Evolutionary conservation across 441 rosid species (phyloP).

Genomic region (Macaranga tanarius): DNA sequence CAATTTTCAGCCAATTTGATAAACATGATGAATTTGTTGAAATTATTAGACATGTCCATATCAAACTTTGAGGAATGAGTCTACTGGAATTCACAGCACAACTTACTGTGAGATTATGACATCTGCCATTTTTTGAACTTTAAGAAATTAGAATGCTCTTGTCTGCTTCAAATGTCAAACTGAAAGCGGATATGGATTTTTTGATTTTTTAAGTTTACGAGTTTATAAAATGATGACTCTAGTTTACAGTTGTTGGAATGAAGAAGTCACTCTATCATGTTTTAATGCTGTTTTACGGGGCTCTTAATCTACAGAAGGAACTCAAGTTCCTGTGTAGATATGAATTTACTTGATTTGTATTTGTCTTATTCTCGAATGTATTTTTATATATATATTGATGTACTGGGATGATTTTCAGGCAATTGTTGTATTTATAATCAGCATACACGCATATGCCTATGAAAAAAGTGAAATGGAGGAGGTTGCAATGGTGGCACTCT

Average conservation of each 20-base stretch:
- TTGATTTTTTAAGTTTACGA: background rate
- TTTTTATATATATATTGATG: constrained; percentile 16
- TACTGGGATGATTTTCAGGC: constrained; percentile 57
- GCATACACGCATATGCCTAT: constrained; percentile 74
- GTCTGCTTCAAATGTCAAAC: background rate
- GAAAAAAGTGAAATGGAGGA: constrained; percentile 98
- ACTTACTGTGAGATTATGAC: no score
- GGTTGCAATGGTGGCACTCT: constrained; percentile 93
- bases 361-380: background rate
- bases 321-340: background rate
- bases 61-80: background rate
- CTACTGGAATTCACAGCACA: background rate
- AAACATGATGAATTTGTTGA: background rate
- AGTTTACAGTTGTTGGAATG: background rate
- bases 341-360: background rate
- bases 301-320: background rate
- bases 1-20: background rate
- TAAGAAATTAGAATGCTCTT: background rate
- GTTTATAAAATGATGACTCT: constrained; percentile 3
- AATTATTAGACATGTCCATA: background rate
- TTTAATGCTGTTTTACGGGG: background rate
- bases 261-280: background rate
- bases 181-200: background rate
- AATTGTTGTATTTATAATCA: constrained; percentile 78
- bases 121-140: no score